Base-by-base conservation (phyloP, 2,329 filamentous ascomycete species). In the Nothophoma quercina region DNA sequence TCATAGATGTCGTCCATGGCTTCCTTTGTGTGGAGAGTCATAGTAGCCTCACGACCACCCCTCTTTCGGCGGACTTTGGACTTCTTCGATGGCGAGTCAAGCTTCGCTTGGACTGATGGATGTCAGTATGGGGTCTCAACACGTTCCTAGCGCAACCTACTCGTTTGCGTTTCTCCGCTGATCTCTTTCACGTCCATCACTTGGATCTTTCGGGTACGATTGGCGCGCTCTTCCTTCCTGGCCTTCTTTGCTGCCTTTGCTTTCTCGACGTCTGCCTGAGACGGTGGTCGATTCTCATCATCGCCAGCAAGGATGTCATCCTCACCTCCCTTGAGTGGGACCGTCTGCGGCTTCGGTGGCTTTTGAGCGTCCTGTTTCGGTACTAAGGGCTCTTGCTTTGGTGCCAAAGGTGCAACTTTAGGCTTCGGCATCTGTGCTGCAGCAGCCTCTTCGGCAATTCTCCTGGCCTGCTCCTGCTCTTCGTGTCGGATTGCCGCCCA, bases 1-100 rank as follows among this genome's bases (percentile, higher is more conserved):
- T 92, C 92, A 67, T 98, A 98, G 44, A 99, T 97, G 64, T 99
- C 95, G 64, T 98, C 93, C 57, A 93, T 97, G 4, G 95, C 95
- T 60, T 95, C 93, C 64, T 86, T 90, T 10, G 95, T 99, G 70
- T 98, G 92, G 60, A 99, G 85, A 0, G 95, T 99, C 93, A 99
- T 97, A 1, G 95, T 99, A n/a, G 93, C 90, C 74, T 98, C 93
- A 28, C 57, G 59, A 9, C 81, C 82, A 43, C 87, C 87, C 72
- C 89, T 95, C 73, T 90, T 90, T 81, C 88, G 89, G 49, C 66
- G 63, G 48, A 93, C 82, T 74, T 96, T 98, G 7, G 64, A 61
- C 4, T 86, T 87, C n/a, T 87, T 85, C 0, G 90, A 90, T 0
- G 93, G 93, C 2, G 93, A 97, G 67, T 95, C 91, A 47, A 98